Conservation (phyloP, 805 yeast genomes). For the Metschnikowia drakensbergensis region DNA sequence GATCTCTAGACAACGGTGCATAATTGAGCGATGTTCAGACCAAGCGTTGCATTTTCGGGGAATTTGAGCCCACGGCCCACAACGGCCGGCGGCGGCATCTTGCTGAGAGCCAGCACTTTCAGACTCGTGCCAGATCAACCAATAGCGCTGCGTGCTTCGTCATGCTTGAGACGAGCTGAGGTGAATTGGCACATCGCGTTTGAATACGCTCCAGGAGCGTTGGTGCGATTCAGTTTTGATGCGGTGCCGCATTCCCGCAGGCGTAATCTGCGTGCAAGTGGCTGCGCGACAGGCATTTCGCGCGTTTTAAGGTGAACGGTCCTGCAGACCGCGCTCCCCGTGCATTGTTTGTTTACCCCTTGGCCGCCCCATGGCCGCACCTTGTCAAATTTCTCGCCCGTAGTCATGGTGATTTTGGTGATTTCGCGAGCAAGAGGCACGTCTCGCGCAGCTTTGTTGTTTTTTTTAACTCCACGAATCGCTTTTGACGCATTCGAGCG, state of each 20-base stretch:
- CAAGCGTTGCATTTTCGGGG: too few relatives aligned
- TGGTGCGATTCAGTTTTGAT: neutral
- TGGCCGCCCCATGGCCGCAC: conserved; percentile 1
- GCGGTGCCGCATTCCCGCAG: neutral
- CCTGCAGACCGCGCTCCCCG: conserved; percentile 3
- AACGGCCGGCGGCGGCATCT: too few relatives aligned
- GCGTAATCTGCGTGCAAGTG: neutral
- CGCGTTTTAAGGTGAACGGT: conserved; percentile 3
- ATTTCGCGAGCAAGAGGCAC: conserved; percentile 2
- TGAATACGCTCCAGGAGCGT: conserved; percentile 1
- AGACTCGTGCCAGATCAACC: too few relatives aligned
- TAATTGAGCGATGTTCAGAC: too few relatives aligned
- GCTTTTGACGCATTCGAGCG: conserved; percentile 1
- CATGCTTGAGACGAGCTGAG: too few relatives aligned
- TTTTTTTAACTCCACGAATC: conserved; percentile 1
- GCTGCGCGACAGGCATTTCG: neutral
- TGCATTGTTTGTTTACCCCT: conserved; percentile 6
- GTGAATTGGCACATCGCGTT: neutral
- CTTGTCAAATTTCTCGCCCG: neutral
- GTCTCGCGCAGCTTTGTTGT: conserved; percentile 1
- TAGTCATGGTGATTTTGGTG: neutral
- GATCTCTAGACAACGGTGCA: too few relatives aligned
- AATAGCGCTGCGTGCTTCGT: too few relatives aligned
- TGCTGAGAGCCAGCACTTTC: too few relatives aligned
- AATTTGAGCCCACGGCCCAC: too few relatives aligned